Evolutionary conservation across 768 basidiomycete species (phyloP).

Genomic region (Suillus bovinus): DNA sequence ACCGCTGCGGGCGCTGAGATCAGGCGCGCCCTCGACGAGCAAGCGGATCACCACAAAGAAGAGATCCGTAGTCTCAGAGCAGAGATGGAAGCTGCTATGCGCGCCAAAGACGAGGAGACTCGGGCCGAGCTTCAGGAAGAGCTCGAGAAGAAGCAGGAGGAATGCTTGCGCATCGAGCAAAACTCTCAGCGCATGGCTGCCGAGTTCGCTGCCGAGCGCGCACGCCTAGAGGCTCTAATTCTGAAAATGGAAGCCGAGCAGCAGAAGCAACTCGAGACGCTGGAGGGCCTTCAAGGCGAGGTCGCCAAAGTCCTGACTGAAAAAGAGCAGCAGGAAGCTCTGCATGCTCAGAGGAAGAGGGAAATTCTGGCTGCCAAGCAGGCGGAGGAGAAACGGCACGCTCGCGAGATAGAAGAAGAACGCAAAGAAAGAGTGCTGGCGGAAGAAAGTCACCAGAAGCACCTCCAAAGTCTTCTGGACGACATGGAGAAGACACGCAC

Average conservation of each 20-base stretch:
- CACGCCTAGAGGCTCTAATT: constrained; percentile 31
- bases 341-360: constrained; percentile 28
- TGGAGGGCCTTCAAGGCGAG: constrained; percentile 29
- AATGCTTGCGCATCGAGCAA: constrained; percentile 42
- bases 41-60: constrained; percentile 45
- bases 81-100: constrained; percentile 48
- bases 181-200: constrained; percentile 43
- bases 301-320: constrained; percentile 28
- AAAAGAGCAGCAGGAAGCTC: constrained; percentile 27
- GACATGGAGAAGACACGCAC: constrained; percentile 27
- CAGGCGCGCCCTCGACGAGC: constrained; percentile 47
- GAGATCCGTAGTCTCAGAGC: constrained; percentile 47
- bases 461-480: constrained; percentile 27
- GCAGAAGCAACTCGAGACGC: constrained; percentile 15
- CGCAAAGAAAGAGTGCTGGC: constrained; percentile 28
- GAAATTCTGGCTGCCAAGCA: constrained; percentile 27
- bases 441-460: constrained; percentile 31
- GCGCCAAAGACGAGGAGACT: constrained; percentile 47
- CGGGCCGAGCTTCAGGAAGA: constrained; percentile 45
- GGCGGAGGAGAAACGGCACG: constrained; percentile 30
- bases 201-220: constrained; percentile 40
- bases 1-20: constrained; percentile 58
- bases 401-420: constrained; percentile 32
- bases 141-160: constrained; percentile 42
- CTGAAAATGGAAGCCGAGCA: constrained; percentile 29